phyloP scores from a whole-genome alignment of 2,329 filamentous ascomycete species.

The Fusarium heterosporum region DNA sequence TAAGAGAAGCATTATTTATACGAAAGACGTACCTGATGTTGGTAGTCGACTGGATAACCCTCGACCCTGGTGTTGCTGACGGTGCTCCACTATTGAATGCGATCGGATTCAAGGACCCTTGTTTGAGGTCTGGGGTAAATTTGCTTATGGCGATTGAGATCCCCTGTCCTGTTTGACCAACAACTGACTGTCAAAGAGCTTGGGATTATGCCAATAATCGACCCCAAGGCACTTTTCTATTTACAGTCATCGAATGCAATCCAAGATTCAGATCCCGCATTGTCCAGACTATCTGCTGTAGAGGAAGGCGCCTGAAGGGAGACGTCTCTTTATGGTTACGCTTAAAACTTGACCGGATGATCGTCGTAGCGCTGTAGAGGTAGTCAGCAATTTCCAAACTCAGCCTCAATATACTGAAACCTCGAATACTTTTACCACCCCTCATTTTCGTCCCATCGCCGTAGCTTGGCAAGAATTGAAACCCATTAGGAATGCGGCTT shows the following conservation, averaged over 20 bases:
- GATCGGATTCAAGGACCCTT: slow-evolving; percentile 34
- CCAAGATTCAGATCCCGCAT: background rate
- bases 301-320: background rate
- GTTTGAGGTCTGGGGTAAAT: background rate
- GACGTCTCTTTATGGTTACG: background rate
- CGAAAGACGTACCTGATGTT: background rate
- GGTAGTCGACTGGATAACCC: background rate
- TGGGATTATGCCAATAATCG: background rate
- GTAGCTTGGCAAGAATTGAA: background rate
- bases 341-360: background rate
- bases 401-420: background rate
- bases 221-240: background rate
- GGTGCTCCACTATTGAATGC: slow-evolving; percentile 22
- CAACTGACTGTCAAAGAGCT: too few relatives aligned
- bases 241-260: background rate
- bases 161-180: too few relatives aligned
- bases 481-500: slow-evolving; percentile 43
- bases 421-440: background rate
- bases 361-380: background rate
- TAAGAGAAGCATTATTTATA: background rate
- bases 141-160: background rate
- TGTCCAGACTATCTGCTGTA: background rate
- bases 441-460: background rate
- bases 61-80: background rate
- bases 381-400: background rate